Evolutionary conservation across 2,329 filamentous ascomycete genomes (phyloP), one percentile per base, ranked within the genome.

Genomic region (Chaetomiaceae sp.): DNA sequence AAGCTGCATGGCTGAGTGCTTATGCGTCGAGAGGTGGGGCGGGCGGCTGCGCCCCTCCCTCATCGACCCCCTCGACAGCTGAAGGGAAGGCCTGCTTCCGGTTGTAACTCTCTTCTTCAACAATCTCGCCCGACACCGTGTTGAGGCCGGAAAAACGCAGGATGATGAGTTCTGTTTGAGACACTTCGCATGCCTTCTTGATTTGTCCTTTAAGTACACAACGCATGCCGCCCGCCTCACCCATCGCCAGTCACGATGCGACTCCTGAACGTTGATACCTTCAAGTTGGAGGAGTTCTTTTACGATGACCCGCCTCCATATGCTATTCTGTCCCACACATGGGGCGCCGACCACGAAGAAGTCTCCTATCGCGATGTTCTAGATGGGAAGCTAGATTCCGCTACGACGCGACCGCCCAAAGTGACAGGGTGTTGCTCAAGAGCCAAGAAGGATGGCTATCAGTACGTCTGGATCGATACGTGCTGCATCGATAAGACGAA

Each of bases 401-500:
- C 17, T 11, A 3, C 24, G 4, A 29, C 35, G 2, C 26, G 40
- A 12, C 48, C 48, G 2, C 4, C 12, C 20, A 49, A 53, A 12
- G 12, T 53, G n/a, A 30, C 29, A 3, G 42, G 36, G 3, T 44
- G 44, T n/a, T 49, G 50, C 38, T 14, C 22, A 15, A 34, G 30
- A n/a, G 45, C 43, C 22, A 29, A 42, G 17, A 14, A 6, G 14
- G 43, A 53, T 18, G 43, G 49, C 11, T 51, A 45, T 9, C 32
- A 45, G 1, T 55, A 58, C 22, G 45, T 57, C 11, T 60, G 58
- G 58, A 52, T 57, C 6, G 57, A 60, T 36, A 58, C 52, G 1
- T 59, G 56, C 42, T 60, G 57, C 37, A 60, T 60, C 44, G 57
- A 61, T 47, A 57, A 58, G 20, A 42, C 52, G 11, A 56, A 50